Evolutionary conservation across 441 rosid species (phyloP).

Genomic region (Adansonia rubrostipa): DNA sequence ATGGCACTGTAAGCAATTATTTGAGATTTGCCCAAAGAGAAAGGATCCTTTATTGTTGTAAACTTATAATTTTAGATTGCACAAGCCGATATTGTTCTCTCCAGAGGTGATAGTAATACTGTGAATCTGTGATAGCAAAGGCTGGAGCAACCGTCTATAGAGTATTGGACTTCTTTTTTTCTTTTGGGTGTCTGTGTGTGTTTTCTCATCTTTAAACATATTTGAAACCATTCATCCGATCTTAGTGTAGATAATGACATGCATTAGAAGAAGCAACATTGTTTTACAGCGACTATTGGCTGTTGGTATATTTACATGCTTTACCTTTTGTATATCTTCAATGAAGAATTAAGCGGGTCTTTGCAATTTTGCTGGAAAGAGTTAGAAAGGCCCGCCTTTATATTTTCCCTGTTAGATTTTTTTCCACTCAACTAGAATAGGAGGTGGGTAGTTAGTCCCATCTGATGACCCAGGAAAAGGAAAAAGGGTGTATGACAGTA

Average conservation of each 20-base stretch:
- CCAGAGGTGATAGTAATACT: not conserved
- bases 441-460: not conserved
- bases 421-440: no score
- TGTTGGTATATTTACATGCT: not conserved
- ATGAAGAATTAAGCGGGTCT: not conserved
- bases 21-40: slow-evolving; percentile 37
- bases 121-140: not conserved
- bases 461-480: no score
- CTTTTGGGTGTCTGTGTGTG: not conserved
- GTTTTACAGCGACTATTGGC: not conserved
- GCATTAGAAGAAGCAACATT: not conserved
- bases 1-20: slow-evolving; percentile 33
- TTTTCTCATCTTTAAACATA: not conserved
- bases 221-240: not conserved
- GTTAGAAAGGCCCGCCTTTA: not conserved
- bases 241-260: not conserved
- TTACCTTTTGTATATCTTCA: not conserved
- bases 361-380: not conserved
- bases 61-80: not conserved
- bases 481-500: no score
- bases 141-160: not conserved
- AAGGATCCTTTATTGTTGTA: slow-evolving; percentile 32
- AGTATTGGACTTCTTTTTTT: not conserved
- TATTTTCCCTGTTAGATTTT: not conserved
- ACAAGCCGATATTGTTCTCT: not conserved